These are phyloP conservation scores for Rutidosis leptorrhynchoides DNA, from an alignment of 129 eudicot species.

Conservation along the genomic window DNA sequence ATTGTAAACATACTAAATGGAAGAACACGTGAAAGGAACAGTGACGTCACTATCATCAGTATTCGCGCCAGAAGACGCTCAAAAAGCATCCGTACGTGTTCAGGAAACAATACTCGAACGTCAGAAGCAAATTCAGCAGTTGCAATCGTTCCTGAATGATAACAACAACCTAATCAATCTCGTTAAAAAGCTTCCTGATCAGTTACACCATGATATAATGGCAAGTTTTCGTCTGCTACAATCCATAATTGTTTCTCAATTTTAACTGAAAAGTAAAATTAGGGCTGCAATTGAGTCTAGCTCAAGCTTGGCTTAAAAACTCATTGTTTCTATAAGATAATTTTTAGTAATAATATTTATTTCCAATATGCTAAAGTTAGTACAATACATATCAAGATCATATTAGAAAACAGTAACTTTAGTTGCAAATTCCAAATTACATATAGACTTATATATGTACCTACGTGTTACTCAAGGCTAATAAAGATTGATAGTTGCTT, in stretches of 20 bases:
- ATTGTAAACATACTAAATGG: constrained; percentile 24
- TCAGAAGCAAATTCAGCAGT: constrained; percentile 45
- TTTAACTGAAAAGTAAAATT: not conserved
- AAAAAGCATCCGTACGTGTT: constrained; percentile 61
- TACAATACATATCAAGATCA: not conserved
- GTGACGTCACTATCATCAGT: constrained; percentile 66
- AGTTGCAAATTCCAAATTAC: not conserved
- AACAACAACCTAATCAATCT: constrained; percentile 54
- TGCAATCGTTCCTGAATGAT: constrained; percentile 50
- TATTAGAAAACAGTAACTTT: not conserved
- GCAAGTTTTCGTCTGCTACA: constrained; percentile 16
- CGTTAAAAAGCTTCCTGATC: constrained; percentile 72
- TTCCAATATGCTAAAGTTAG: not conserved
- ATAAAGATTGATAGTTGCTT: too few relatives aligned
- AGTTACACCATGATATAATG: constrained; percentile 81
- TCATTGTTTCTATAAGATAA: not conserved
- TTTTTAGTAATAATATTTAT: too few relatives aligned
- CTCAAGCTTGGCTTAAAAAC: not conserved
- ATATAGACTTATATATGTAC: not conserved
- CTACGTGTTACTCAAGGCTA: not conserved
- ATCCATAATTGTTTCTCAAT: not conserved
- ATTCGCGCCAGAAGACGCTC: constrained; percentile 64
- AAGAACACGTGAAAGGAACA: constrained; percentile 50
- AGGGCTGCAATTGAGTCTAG: not conserved
- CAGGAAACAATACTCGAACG: constrained; percentile 47